Evolutionary conservation across 2,329 filamentous ascomycete genomes (phyloP).

Genomic region (Fusarium ramigenum): DNA sequence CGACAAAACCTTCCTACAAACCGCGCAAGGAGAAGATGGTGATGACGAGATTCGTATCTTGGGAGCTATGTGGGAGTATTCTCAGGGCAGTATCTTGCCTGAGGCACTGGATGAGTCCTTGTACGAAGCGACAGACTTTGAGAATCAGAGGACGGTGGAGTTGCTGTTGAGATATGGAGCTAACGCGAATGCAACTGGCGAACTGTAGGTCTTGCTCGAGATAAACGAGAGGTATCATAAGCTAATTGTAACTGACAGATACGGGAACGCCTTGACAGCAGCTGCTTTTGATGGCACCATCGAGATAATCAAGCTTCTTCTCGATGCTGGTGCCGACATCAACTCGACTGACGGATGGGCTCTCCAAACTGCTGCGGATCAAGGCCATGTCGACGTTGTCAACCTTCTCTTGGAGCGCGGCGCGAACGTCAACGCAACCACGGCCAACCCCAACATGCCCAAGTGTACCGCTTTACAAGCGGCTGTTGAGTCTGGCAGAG

Average conservation of each 20-base stretch:
- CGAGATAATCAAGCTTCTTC: constrained; percentile 44
- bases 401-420: constrained; percentile 47
- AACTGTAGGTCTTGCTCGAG: constrained; percentile 40
- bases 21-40: constrained; percentile 43
- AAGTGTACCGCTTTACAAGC: constrained; percentile 53
- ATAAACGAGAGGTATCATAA: rapidly evolving
- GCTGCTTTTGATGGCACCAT: constrained; percentile 50
- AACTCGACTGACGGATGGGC: constrained; percentile 50
- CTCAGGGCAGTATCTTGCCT: constrained; percentile 45
- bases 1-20: constrained; percentile 47
- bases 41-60: constrained; percentile 50
- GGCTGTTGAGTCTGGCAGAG: constrained; percentile 48
- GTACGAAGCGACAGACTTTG: constrained; percentile 52
- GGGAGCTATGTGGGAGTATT: constrained; percentile 51
- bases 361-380: constrained; percentile 49
- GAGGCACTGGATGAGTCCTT: constrained; percentile 48
- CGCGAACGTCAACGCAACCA: constrained; percentile 49
- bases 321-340: constrained; percentile 47
- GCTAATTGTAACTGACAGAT: background rate
- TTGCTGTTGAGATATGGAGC: constrained; percentile 50
- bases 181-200: constrained; percentile 51
- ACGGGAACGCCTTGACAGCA: constrained; percentile 47
- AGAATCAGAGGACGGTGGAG: constrained; percentile 50
- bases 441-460: constrained; percentile 40
- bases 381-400: constrained; percentile 49